Conservation (phyloP, 441 rosid species). For the Corymbia citriodora region DNA sequence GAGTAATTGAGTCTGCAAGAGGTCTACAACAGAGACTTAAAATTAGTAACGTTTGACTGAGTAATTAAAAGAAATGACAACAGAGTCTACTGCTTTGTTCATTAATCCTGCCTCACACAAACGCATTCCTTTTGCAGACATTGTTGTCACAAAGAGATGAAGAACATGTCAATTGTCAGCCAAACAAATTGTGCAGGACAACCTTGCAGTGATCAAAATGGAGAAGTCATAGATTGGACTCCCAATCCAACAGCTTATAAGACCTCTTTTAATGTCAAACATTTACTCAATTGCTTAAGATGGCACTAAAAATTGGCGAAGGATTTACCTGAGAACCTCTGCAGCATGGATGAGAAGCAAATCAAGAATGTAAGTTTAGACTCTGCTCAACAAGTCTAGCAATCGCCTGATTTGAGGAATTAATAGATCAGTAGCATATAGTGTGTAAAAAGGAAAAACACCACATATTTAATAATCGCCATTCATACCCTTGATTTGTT, state of each 20-base stretch:
- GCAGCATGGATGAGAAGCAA: slow-evolving; percentile 22
- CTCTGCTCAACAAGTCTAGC: not conserved
- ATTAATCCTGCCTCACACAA: not conserved
- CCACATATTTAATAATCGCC: not conserved
- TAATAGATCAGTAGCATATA: no score
- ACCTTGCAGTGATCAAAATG: not conserved
- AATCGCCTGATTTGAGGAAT: not conserved
- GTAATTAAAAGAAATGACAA: not conserved
- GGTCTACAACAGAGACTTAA: not conserved
- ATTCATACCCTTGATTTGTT: not conserved
- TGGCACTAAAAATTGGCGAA: not conserved
- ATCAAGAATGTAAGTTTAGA: slow-evolving; percentile 9
- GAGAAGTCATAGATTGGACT: not conserved
- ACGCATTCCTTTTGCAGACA: not conserved
- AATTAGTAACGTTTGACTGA: not conserved
- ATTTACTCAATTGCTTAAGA: not conserved
- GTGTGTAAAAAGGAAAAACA: not conserved
- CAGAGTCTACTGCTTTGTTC: no score
- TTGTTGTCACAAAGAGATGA: not conserved
- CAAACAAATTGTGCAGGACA: not conserved
- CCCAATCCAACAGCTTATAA: not conserved
- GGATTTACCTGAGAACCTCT: slow-evolving; percentile 28
- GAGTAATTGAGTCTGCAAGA: not conserved
- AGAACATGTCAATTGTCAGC: not conserved
- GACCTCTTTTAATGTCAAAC: not conserved